Conservation (phyloP, 495 filamentous ascomycete species). For the Margaritispora aquatica region DNA sequence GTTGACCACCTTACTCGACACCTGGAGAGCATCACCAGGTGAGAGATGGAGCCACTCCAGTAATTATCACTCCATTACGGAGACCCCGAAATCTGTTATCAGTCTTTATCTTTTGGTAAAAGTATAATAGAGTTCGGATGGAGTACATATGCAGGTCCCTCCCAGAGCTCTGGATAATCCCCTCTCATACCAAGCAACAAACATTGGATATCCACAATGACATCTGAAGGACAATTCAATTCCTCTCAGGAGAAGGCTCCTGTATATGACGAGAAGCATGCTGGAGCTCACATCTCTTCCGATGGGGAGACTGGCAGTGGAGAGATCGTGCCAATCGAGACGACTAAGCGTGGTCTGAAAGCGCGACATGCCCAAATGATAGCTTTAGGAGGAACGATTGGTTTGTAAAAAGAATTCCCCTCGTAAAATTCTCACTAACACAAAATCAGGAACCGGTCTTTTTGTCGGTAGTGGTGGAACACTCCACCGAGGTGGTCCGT, state of each 20-base stretch:
- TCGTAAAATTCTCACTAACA: conserved; percentile 35
- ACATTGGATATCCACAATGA: not conserved
- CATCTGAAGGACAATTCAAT: not conserved
- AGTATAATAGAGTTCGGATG: not conserved
- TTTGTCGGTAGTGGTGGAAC: conserved; percentile 57
- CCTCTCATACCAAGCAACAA: not conserved
- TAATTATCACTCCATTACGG: not conserved
- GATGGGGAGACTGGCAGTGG: conserved; percentile 5
- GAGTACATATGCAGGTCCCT: not conserved
- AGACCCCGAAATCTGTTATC: not conserved
- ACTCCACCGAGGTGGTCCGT: conserved; percentile 53
- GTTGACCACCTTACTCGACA: not conserved
- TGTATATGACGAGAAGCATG: conserved; percentile 30
- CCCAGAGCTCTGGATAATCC: not conserved
- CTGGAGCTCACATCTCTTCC: not conserved
- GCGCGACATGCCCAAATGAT: conserved; percentile 93
- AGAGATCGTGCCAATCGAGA: conserved; percentile 5
- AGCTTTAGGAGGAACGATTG: conserved; percentile 91
- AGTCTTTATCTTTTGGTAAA: not conserved
- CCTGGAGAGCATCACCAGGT: not conserved
- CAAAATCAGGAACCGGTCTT: conserved; percentile 46
- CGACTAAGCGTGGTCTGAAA: conserved; percentile 56
- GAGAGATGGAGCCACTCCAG: not conserved
- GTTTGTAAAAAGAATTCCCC: conserved; percentile 51
- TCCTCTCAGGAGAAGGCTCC: conserved; percentile 1